Base-by-base conservation (phyloP, 345 rosid genomes). In the Geranium brycei region DNA sequence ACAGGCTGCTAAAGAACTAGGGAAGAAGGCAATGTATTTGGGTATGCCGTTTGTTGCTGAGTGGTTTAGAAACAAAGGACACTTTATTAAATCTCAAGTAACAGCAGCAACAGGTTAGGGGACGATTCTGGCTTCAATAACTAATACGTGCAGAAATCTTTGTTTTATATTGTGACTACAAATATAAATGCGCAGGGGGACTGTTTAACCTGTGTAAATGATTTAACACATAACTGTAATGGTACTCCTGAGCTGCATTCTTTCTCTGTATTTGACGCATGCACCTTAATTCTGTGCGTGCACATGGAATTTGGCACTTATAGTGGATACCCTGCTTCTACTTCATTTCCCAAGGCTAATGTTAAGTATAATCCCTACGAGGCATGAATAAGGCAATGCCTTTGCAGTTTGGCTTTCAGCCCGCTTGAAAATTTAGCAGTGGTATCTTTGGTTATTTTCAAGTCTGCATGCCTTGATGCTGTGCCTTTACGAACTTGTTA, bases 21-120 rank as follows among this genome's bases (percentile, higher is more conserved):
- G 99, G 58, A 92, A 89, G 76, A 89, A 92, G 74, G 91, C 87
- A 1, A 84, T 79, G 19, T 84, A 82, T 72, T 77, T 92, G 47
- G 96, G 96, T 64, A 83, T 89, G 69, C 99, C 99, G 17, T 93
- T 93, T 18, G 57, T 92, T 63, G 98, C 98, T 13, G 98, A 92
- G 77, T 92, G 98, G 98, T 89, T 92, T 75, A 87, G 98, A 79
- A 87, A 85, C 78, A 89, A 92, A 76, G 98, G 96, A 53, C 98
- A 91, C 64, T 82, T 74, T 68, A 85, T 89, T 68, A 93, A 93
- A 79, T 93, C 99, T 71, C 97, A 88, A 85, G 96, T 93, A 58
- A 93, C 97, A 63, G 99, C 99, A 58, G 95, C 97, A 51, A 90
- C 97, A 77, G 99, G 99, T 93, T 70, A 72, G 82, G 71, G 51